Conservation (phyloP, 192 early-diverging fungal genomes). For the Polychytrium aggregatum region DNA sequence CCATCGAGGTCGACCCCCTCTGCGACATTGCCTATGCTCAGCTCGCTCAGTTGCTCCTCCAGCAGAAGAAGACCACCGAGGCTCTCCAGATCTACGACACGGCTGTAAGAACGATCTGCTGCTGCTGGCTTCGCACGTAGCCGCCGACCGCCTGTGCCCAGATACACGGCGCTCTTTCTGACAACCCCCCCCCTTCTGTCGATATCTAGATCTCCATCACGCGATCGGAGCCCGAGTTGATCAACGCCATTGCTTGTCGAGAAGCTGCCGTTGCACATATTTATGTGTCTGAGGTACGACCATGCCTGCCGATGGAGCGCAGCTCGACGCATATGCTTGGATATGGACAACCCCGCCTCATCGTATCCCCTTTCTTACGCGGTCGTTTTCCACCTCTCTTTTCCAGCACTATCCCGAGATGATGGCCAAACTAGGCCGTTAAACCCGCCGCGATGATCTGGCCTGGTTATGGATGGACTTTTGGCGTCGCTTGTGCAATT, state of each 20-base stretch:
- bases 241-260: conserved; percentile 53
- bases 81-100: conserved; percentile 75
- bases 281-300: conserved; percentile 5
- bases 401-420: too few species aligned
- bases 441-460: too few species aligned
- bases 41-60: conserved; percentile 46
- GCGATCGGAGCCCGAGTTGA: conserved; percentile 81
- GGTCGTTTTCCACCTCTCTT: too few species aligned
- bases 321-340: too few species aligned
- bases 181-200: background rate
- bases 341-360: too few species aligned
- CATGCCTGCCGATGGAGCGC: too few species aligned
- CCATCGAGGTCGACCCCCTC: conserved; percentile 82
- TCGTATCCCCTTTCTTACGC: too few species aligned
- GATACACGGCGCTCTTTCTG: background rate
- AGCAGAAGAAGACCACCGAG: conserved; percentile 67
- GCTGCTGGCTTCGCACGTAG: too few species aligned
- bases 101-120: conserved; percentile 48
- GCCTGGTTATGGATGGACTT: too few species aligned
- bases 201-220: conserved; percentile 43
- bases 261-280: conserved; percentile 23
- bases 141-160: background rate
- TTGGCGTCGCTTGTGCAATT: too few species aligned
- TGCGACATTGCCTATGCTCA: conserved; percentile 93
- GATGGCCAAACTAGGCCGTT: too few species aligned